A percentile compares a stretch with the other conserved stretches of the same genome.
These are phyloP conservation scores for Trichosporon coremiiforme DNA, from an alignment of 1,284 basidiomycete genomes.

Conservation along the genomic window DNA sequence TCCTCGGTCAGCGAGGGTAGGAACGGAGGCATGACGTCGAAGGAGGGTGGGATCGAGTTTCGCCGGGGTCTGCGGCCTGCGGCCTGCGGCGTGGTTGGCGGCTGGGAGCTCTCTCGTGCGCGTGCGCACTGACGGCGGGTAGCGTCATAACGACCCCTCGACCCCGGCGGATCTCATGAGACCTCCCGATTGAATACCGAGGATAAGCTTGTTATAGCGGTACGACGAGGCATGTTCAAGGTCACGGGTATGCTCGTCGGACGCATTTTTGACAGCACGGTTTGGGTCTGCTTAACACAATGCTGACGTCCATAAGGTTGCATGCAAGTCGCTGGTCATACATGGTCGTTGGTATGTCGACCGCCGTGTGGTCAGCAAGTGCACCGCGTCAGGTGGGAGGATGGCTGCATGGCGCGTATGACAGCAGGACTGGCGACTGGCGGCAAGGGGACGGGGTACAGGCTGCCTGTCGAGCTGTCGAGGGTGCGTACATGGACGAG, in stretches of 20 bases:
- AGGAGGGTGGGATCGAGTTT: not conserved
- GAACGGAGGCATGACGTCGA: slow-evolving; percentile 4
- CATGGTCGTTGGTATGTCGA: no score
- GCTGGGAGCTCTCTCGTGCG: not conserved
- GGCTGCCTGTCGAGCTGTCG: no score
- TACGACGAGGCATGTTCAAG: not conserved
- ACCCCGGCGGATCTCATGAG: slow-evolving; percentile 5
- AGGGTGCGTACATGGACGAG: not conserved
- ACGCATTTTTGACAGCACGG: no score
- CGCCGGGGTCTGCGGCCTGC: not conserved
- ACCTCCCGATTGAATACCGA: not conserved
- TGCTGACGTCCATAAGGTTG: no score
- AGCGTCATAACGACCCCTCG: not conserved
- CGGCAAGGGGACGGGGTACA: no score
- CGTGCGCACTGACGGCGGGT: not conserved
- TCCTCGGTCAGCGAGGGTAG: slow-evolving; percentile 5
- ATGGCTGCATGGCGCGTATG: no score
- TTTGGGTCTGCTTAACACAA: no score
- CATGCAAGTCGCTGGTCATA: no score
- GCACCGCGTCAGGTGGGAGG: no score
- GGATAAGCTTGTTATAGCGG: not conserved
- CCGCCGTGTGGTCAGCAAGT: no score
- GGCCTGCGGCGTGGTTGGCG: not conserved
- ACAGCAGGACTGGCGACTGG: no score
- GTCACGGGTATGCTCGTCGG: not conserved